Base-by-base conservation (phyloP, 1,284 basidiomycete species). In the Pholiota adiposa region DNA sequence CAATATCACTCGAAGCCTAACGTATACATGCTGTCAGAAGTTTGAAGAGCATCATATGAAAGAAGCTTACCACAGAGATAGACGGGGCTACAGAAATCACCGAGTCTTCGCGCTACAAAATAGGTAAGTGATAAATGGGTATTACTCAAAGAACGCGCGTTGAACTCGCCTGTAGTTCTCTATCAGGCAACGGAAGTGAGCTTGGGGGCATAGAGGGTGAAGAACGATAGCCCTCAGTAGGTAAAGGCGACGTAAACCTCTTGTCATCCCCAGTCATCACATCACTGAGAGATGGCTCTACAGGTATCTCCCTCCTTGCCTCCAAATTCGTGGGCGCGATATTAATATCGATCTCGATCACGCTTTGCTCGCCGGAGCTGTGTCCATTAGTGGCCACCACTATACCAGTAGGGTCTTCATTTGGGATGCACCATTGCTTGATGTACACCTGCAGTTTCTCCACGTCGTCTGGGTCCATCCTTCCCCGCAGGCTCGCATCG, bases 361-460 rank as follows among this genome's bases (percentile, higher is more conserved):
- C 12, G 44, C 11, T 46, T 46, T 46, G 44, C 14, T 46, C 23
- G 23, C 44, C 23, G 44, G 44, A 46, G 12, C 21, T n/a, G 16
- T 25, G 18, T 36, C 70, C 67, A 61, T 65, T 63, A 61, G 63
- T 66, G 48, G 59, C 63, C 57, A 53, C 19, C 12, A 14, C 53
- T 4, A 16, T 7, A 62, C 34, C 63, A 48, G 66, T 65, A 19
- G 49, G 58, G 29, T 36, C 61, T 56, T 74, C 66, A 57, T 75
- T 70, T 70, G 83, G 70, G 58, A 87, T 69, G 62, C 83, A 83
- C 89, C 88, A 90, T 51, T 76, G 67, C 54, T 72, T 74, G 52
- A 90, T 68, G 21, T 75, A 76, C 36, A 67, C 71, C 49, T 80
- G 77, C 33, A 89, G 69, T 34, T 76, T 69, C 34, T 78, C 78